These are phyloP conservation scores for Neocallimastix lanati DNA, from an alignment of 192 early-diverging fungal species.

Conservation along the genomic window DNA sequence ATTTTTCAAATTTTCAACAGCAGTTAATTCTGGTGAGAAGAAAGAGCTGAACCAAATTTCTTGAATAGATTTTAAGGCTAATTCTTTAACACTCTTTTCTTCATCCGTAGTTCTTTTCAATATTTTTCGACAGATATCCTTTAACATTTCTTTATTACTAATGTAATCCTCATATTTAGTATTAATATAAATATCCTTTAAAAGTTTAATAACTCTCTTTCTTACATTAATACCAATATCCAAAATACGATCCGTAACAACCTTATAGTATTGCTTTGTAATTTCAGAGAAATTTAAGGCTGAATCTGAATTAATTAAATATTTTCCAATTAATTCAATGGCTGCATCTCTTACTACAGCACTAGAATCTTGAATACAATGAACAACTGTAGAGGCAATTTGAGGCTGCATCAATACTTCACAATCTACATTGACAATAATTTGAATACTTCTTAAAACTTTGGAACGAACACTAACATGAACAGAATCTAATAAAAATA, in stretches of 20 bases:
- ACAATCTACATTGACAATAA: neutral
- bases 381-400: neutral
- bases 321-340: constrained; percentile 71
- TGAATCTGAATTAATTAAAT: constrained; percentile 6
- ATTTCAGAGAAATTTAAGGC: constrained; percentile 20
- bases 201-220: constrained; percentile 63
- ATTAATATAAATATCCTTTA: constrained; percentile 51
- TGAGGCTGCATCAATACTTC: neutral
- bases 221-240: constrained; percentile 82
- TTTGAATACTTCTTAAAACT: neutral
- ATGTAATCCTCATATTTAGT: constrained; percentile 5
- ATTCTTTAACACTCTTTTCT: constrained; percentile 32
- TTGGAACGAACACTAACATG: neutral
- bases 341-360: constrained; percentile 77
- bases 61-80: constrained; percentile 47
- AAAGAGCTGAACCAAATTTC: constrained; percentile 54
- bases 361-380: constrained; percentile 57
- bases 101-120: constrained; percentile 17
- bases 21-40: neutral
- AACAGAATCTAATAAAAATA: neutral
- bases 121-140: constrained; percentile 13
- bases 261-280: constrained; percentile 54
- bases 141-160: neutral
- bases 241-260: constrained; percentile 59
- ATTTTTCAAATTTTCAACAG: neutral